Percentiles rank a stretch among this genome's conserved stretches.
Evolutionary conservation across 768 basidiomycete genomes (phyloP).

Genomic region (Lactifluus echinatus): DNA sequence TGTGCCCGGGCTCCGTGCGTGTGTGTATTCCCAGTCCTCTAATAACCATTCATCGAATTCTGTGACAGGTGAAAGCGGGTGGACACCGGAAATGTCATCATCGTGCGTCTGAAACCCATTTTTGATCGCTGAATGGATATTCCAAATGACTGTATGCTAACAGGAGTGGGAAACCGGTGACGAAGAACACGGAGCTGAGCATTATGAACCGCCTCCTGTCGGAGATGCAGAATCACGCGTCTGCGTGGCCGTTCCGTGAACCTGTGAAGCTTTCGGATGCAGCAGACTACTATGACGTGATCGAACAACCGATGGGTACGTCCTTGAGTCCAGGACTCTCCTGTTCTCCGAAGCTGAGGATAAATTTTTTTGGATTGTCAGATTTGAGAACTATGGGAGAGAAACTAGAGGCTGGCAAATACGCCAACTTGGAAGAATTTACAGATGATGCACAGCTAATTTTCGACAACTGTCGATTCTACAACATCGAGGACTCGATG

Average conservation of each 20-base stretch:
- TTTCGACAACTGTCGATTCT: constrained; percentile 81
- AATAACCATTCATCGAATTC: constrained; percentile 4
- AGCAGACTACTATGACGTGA: constrained; percentile 81
- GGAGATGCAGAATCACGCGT: constrained; percentile 67
- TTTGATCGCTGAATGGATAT: background rate
- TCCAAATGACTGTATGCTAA: background rate
- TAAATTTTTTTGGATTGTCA: constrained; percentile 26
- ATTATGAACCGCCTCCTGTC: constrained; percentile 71
- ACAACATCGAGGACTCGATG: constrained; percentile 74
- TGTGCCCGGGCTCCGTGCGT: constrained; percentile 80
- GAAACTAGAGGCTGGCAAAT: constrained; percentile 86
- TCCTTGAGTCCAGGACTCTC: constrained; percentile 14
- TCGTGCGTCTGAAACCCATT: constrained; percentile 39
- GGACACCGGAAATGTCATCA: constrained; percentile 77
- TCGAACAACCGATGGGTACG: constrained; percentile 89
- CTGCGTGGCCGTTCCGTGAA: constrained; percentile 79
- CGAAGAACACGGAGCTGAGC: constrained; percentile 48
- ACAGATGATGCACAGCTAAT: constrained; percentile 74
- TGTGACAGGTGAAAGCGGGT: constrained; percentile 73
- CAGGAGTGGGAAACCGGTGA: constrained; percentile 35
- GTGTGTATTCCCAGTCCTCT: constrained; percentile 5
- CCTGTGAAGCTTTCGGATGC: constrained; percentile 80
- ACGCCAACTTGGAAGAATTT: constrained; percentile 65
- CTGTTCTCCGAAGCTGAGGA: background rate
- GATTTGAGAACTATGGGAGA: constrained; percentile 83